Evolutionary conservation across 2,329 filamentous ascomycete genomes (phyloP).

Genomic region (Claviceps sorghi): DNA sequence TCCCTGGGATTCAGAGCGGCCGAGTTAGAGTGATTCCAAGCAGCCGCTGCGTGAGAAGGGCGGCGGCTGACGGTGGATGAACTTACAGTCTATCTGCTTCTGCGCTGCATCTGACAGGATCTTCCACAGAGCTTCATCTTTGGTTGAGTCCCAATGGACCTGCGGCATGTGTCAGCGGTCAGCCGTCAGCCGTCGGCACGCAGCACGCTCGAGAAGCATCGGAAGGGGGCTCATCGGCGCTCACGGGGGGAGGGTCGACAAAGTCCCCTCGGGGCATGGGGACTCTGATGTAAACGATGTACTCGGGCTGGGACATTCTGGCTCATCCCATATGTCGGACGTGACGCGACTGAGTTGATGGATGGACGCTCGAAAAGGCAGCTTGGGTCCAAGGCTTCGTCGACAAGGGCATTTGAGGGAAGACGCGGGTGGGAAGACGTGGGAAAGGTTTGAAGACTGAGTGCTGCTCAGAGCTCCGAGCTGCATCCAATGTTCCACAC

Average conservation of each 20-base stretch:
- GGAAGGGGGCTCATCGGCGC: conserved; percentile 11
- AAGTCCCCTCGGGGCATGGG: conserved; percentile 80
- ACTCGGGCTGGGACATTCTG: conserved; percentile 37
- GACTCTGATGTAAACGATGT: conserved; percentile 76
- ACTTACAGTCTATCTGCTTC: conserved; percentile 73
- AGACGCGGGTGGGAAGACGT: too few species aligned
- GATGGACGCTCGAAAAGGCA: not conserved
- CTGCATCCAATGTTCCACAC: too few species aligned
- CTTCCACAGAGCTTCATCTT: conserved; percentile 83
- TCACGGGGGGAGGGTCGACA: conserved; percentile 73
- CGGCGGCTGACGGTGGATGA: too few species aligned
- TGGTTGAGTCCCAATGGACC: conserved; percentile 77
- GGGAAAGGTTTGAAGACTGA: not conserved
- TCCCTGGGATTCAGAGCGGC: conserved; percentile 38
- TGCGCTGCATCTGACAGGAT: conserved; percentile 70
- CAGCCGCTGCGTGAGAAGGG: not conserved
- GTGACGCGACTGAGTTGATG: not conserved
- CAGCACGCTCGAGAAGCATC: not conserved
- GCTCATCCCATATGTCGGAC: not conserved
- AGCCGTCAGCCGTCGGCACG: not conserved
- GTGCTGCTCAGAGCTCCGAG: too few species aligned
- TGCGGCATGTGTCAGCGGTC: conserved; percentile 20
- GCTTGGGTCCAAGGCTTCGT: not conserved
- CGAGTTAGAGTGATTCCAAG: conserved; percentile 5
- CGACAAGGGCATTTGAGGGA: too few species aligned